These are phyloP conservation scores for Podospora comata DNA, from an alignment of 495 filamentous ascomycete genomes.

Conservation along the genomic window DNA sequence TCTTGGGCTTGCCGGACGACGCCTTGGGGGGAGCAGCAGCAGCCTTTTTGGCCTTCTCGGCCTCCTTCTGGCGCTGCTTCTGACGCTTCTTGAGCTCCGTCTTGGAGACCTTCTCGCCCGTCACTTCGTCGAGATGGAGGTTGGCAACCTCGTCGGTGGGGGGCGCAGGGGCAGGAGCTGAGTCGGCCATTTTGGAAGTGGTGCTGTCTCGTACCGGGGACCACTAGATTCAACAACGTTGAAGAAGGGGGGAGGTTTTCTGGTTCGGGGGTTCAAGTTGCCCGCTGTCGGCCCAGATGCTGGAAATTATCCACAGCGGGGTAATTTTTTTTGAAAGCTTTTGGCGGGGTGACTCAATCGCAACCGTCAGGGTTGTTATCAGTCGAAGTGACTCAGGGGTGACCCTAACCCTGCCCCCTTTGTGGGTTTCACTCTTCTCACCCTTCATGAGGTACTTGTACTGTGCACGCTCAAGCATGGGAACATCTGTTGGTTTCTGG, in stretches of 20 bases:
- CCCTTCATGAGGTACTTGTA: neutral
- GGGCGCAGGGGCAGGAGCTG: conserved; percentile 34
- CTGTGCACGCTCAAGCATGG: no score
- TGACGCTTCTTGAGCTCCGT: conserved; percentile 91
- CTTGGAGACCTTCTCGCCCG: conserved; percentile 82
- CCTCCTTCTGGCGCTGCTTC: conserved; percentile 83
- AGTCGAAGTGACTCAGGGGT: neutral
- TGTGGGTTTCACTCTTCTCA: neutral
- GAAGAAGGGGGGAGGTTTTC: conserved; percentile 13
- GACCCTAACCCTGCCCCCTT: conserved; percentile 9
- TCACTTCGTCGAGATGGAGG: conserved; percentile 77
- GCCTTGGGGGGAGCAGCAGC: conserved; percentile 67
- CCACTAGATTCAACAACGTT: neutral
- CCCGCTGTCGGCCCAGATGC: conserved; percentile 10
- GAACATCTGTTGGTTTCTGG: neutral
- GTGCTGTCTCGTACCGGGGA: neutral
- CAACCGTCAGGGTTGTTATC: neutral
- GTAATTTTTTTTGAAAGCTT: conserved; percentile 16
- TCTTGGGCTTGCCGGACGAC: conserved; percentile 65
- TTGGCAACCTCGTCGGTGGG: conserved; percentile 62
- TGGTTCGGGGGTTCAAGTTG: neutral
- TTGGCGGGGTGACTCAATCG: conserved; percentile 8
- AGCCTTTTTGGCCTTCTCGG: conserved; percentile 82
- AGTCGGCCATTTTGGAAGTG: conserved; percentile 50
- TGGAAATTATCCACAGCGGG: conserved; percentile 20